Evolutionary conservation across 1,284 basidiomycete species (phyloP).

Genomic region (Marasmius sp.): DNA sequence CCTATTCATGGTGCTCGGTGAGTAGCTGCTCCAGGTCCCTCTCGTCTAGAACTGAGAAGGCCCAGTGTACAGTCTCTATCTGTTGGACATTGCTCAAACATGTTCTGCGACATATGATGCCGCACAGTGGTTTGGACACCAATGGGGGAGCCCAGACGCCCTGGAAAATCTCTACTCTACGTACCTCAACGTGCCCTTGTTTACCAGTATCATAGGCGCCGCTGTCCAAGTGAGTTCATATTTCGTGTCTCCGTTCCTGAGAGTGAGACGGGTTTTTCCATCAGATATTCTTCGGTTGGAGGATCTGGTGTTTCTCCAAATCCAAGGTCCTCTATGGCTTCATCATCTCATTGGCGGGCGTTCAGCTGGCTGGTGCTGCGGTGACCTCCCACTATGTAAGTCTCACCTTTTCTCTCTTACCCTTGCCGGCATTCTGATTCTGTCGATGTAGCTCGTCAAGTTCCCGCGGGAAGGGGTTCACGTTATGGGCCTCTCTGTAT

Average conservation of each 20-base stretch:
- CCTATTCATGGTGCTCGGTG: constrained; percentile 14
- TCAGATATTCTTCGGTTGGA: constrained; percentile 20
- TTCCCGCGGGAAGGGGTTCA: constrained; percentile 10
- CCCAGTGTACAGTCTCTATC: constrained; percentile 19
- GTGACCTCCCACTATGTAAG: constrained; percentile 15
- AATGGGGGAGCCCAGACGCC: constrained; percentile 15
- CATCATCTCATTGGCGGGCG: constrained; percentile 10
- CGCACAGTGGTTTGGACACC: constrained; percentile 21
- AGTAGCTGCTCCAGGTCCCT: not conserved
- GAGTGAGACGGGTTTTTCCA: not conserved
- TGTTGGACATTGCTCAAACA: constrained; percentile 20
- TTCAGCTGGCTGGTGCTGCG: constrained; percentile 14
- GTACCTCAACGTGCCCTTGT: constrained; percentile 18
- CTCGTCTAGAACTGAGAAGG: not conserved
- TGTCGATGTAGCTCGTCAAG: not conserved
- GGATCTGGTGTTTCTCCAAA: constrained; percentile 16
- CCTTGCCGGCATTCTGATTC: not conserved
- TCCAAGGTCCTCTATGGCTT: constrained; percentile 7
- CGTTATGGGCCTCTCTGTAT: constrained; percentile 6
- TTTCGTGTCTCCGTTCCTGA: not conserved
- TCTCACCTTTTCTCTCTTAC: not conserved
- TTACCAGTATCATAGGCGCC: constrained; percentile 17
- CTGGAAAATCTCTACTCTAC: constrained; percentile 12
- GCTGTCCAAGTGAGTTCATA: constrained; percentile 16
- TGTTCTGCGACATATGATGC: constrained; percentile 19